These are phyloP conservation scores for Globisporangium solare DNA, from an alignment of 352 stramenopile species.

Conservation along the genomic window DNA sequence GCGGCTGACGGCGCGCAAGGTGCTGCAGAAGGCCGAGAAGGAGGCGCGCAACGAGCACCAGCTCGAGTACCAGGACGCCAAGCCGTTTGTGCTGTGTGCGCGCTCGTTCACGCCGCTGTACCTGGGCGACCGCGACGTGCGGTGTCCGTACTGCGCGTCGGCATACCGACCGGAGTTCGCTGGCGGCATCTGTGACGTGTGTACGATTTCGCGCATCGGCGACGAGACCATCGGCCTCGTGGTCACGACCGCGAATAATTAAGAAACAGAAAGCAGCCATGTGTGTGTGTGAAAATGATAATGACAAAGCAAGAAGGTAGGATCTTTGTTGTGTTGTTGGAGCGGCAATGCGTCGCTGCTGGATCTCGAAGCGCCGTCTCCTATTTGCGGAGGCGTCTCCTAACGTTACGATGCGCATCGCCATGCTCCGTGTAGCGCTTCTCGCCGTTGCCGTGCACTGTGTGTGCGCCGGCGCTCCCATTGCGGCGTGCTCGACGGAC, in stretches of 20 bases:
- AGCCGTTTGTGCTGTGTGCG: slow-evolving; percentile 95
- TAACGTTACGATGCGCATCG: too few species aligned
- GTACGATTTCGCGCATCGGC: slow-evolving; percentile 90
- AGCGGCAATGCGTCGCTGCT: too few species aligned
- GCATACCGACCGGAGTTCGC: slow-evolving; percentile 87
- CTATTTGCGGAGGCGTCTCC: too few species aligned
- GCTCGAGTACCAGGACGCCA: slow-evolving; percentile 97
- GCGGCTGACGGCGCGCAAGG: slow-evolving; percentile 93
- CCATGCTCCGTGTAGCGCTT: too few species aligned
- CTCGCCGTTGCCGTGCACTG: too few species aligned
- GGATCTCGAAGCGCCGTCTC: too few species aligned
- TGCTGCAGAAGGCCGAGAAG: slow-evolving; percentile 98
- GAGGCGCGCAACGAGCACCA: slow-evolving; percentile 97
- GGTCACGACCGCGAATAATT: slow-evolving; percentile 41
- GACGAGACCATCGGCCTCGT: slow-evolving; percentile 96
- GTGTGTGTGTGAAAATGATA: too few species aligned
- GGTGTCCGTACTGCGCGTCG: slow-evolving; percentile 95
- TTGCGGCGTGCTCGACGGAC: slow-evolving; percentile 12
- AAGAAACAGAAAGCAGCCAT: background rate
- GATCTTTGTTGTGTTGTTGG: too few species aligned
- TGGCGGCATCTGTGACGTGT: slow-evolving; percentile 91
- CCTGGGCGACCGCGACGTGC: slow-evolving; percentile 78
- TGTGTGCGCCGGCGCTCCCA: too few species aligned
- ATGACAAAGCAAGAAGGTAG: too few species aligned
- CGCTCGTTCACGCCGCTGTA: slow-evolving; percentile 96